Conservation (phyloP, 2,329 filamentous ascomycete species). For the Clarireedia monteithiana region DNA sequence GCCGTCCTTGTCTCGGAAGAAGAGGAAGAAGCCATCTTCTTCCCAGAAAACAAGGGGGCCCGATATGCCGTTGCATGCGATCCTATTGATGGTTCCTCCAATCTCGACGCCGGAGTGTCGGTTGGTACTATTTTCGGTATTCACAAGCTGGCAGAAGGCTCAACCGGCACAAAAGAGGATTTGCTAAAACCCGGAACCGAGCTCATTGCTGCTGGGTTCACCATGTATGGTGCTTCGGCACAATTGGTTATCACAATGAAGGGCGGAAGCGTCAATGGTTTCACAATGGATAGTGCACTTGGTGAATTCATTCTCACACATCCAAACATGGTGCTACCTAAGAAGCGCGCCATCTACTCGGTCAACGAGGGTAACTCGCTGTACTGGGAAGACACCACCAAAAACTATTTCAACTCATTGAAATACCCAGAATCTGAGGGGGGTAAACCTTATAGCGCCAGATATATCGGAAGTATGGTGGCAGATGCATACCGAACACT, state of each 20-base stretch:
- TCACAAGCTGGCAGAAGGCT: slow-evolving; percentile 77
- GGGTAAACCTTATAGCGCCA: slow-evolving; percentile 85
- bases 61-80: slow-evolving; percentile 96
- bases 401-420: slow-evolving; percentile 80
- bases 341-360: slow-evolving; percentile 80
- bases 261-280: slow-evolving; percentile 86
- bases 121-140: slow-evolving; percentile 96
- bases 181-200: slow-evolving; percentile 85
- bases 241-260: slow-evolving; percentile 98
- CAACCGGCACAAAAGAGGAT: slow-evolving; percentile 71
- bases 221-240: slow-evolving; percentile 97
- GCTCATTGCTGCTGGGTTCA: slow-evolving; percentile 92
- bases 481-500: slow-evolving; percentile 95
- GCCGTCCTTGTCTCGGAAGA: slow-evolving; percentile 95
- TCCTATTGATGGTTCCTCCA: slow-evolving; percentile 95
- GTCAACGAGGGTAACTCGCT: slow-evolving; percentile 98
- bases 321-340: slow-evolving; percentile 84
- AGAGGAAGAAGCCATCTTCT: slow-evolving; percentile 86
- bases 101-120: slow-evolving; percentile 93
- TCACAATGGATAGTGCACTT: slow-evolving; percentile 92
- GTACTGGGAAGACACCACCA: slow-evolving; percentile 88
- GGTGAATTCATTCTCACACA: slow-evolving; percentile 99
- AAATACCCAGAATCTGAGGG: slow-evolving; percentile 65
- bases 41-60: slow-evolving; percentile 64
- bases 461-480: slow-evolving; percentile 98